Percentiles rank a stretch among this genome's conserved stretches.
These are phyloP conservation scores for Hibiscus mutabilis DNA, from an alignment of 345 rosid species.

Conservation along the genomic window DNA sequence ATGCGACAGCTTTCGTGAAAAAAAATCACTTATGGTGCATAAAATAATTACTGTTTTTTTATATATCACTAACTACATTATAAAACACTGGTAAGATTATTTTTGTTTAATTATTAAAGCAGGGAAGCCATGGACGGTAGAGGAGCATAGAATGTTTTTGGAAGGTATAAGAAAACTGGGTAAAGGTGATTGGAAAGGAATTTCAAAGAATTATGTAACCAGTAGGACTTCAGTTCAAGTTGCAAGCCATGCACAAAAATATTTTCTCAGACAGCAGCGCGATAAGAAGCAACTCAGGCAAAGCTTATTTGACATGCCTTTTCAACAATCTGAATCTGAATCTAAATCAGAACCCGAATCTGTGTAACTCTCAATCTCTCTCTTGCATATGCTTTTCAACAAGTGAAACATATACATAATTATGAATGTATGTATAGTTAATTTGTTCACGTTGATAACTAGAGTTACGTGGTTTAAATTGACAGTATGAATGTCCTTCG, in stretches of 20 bases:
- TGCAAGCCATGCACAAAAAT: slow-evolving; percentile 76
- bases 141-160: slow-evolving; percentile 49
- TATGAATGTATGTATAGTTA: background rate
- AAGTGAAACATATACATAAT: no score
- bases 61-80: no score
- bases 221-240: slow-evolving; percentile 61
- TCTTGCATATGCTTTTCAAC: background rate
- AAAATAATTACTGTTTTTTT: no score
- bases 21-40: no score
- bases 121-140: slow-evolving; percentile 70
- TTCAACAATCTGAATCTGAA: background rate
- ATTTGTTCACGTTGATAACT: background rate
- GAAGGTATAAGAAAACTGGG: slow-evolving; percentile 43
- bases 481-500: background rate
- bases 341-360: background rate
- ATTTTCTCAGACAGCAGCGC: slow-evolving; percentile 35
- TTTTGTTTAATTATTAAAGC: no score
- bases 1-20: no score
- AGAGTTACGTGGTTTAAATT: background rate
- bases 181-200: slow-evolving; percentile 73
- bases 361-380: slow-evolving; percentile 11
- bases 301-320: slow-evolving; percentile 50
- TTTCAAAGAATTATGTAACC: slow-evolving; percentile 41
- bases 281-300: slow-evolving; percentile 47
- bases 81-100: no score